A percentile compares a stretch with the other conserved stretches of the same genome.
These are phyloP conservation scores for Medicago arabica DNA, from an alignment of 306 rosid species.

Conservation along the genomic window DNA sequence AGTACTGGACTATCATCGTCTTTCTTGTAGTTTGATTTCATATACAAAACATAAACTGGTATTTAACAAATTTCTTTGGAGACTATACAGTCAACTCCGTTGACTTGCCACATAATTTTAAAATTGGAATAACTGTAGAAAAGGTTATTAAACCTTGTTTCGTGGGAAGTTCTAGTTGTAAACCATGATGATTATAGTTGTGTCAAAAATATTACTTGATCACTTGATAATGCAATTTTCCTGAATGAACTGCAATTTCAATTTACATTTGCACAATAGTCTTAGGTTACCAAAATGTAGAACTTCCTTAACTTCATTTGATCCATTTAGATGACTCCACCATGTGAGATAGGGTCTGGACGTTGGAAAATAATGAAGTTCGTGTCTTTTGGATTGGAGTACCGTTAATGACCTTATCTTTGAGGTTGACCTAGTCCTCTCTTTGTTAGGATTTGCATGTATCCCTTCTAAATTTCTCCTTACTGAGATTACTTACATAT, in stretches of 20 bases:
- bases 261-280: not conserved
- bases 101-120: not conserved
- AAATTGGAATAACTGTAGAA: conserved; percentile 1
- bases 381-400: not conserved
- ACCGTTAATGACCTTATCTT: no score
- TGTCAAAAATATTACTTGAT: not conserved
- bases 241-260: not conserved
- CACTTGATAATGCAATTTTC: not conserved
- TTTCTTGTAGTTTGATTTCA: conserved; percentile 32
- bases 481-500: not conserved
- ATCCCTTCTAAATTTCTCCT: not conserved
- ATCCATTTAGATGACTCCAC: not conserved
- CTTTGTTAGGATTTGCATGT: not conserved
- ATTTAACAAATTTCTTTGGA: not conserved
- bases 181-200: not conserved
- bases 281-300: not conserved
- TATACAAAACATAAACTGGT: conserved; percentile 17
- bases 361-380: not conserved
- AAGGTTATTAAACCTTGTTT: not conserved
- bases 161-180: not conserved
- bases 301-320: not conserved
- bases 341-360: not conserved
- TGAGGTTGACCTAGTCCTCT: not conserved
- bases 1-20: conserved; percentile 3
- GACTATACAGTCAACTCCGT: not conserved